Evolutionary conservation across 495 filamentous ascomycete genomes (phyloP), one percentile per base, ranked within the genome.

Genomic region (Trichoderma virens): DNA sequence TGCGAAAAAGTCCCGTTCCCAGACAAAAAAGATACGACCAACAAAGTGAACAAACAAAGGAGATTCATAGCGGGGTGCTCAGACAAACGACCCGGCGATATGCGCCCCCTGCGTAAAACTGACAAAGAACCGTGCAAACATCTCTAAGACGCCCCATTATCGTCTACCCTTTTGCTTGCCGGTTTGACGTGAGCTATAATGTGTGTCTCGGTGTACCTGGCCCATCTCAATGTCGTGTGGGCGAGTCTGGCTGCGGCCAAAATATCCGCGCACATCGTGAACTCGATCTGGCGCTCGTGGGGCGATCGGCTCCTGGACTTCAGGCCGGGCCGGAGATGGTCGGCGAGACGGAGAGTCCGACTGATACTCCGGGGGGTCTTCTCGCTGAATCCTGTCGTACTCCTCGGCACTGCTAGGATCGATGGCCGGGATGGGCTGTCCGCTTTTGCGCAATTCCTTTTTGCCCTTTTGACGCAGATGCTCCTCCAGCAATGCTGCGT

Each of bases 401-500:
- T 75, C 76, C 45, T 69, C 65, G 7, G 78, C 70, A 66, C 77
- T 72, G 65, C 72, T 78, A n/a, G 78, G 75, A 67, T 80, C 78
- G 20, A 67, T 61, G 11, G 70, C 69, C 2, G 74, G 74, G 30
- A 75, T 62, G 30, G 70, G 71, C 25, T 66, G 65, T 11, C 70
- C 67, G 60, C 69, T 75, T 20, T 65, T 60, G 38, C 73, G 73
- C 23, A 75, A 70, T 63, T 80, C 76, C 66, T 78, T 78, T 41
- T 75, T 69, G 8, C 79, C 85, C 67, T 87, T 85, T 62, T 86
- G 73, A 11, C 84, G 80, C 60, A 96, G 76, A 67, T 88, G 81
- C 32, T 84, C 80, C 68, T 96, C 89, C n/a, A 96, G 80, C 9
- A 89, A 70, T 54, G 88, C 78, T 4, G 89, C 89, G 69, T 92